Evolutionary conservation across 305 asterid species (phyloP), one percentile per base, ranked within the genome.

Genomic region (Fraxinus velutina): DNA sequence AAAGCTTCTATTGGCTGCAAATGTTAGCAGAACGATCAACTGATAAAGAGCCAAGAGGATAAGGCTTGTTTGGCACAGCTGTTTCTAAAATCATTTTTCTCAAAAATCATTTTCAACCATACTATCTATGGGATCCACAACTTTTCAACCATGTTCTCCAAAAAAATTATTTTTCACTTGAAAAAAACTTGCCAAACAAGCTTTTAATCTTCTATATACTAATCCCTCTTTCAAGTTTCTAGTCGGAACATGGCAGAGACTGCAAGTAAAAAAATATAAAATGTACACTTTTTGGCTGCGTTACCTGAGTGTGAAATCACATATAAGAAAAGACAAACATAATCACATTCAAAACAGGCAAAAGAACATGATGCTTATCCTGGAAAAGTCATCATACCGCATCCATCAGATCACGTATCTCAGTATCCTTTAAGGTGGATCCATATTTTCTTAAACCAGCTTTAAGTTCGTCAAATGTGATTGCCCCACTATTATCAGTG

Each of bases 321-420:
- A 60, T 19, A 32, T 33, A 19, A 47, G 47, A 64, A 42, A 33
- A 60, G 37, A 79, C 73, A 75, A 66, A 79, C 72, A 75, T 66
- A 75, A 78, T 42, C 82, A 79, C 80, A 33, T 13, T 71, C 15
- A 8, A 83, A 78, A 39, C 75, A 80, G 64, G 36, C 78, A 33
- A 52, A 62, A 82, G 33, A 81, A 83, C 70, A 60, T 17, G 9
- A 27, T 68, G 10, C n/a, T 13, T 17, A 29, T 19, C 83, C 75
- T 76, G 77, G 73, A 83, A 72, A 85, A 47, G 80, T 12, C 60
- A 80, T 13, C 92, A 81, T 90, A 96, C 99, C 60, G 98, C 99
- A 84, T 96, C 97, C 99, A 94, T 94, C 81, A 96, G 97, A 86
- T 96, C 98, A 19, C 95, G 97, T 76, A 96, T 94, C 89, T 96